A percentile compares a stretch with the other conserved stretches of the same genome.
Evolutionary conservation across 192 early-diverging fungal species (phyloP).

Genomic region (Dispira parvispora): DNA sequence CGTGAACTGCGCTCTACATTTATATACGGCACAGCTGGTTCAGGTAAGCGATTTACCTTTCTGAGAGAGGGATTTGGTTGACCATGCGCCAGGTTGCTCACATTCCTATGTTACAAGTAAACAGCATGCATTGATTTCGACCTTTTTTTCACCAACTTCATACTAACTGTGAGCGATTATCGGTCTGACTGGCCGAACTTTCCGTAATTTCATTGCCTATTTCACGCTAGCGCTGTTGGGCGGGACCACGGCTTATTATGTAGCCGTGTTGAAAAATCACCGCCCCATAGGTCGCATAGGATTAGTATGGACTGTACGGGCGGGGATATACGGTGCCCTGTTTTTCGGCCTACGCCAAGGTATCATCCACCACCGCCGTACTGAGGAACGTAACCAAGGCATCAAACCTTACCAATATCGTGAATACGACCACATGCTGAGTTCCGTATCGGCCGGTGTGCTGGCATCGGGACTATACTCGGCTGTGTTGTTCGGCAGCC

Average conservation of each 20-base stretch:
- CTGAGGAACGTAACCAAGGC: background rate
- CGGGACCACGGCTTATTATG: background rate
- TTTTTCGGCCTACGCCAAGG: slow-evolving; percentile 4
- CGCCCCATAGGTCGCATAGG: background rate
- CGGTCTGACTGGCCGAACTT: background rate
- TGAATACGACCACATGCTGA: slow-evolving; percentile 2
- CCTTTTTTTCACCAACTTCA: background rate
- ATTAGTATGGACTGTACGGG: background rate
- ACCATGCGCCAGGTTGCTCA: background rate
- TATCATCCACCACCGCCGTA: background rate
- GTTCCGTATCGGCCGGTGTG: background rate
- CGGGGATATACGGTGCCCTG: background rate
- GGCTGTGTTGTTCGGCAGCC: background rate
- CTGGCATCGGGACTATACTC: background rate
- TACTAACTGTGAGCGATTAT: background rate
- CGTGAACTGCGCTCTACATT: background rate
- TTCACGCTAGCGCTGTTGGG: background rate
- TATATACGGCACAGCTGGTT: background rate
- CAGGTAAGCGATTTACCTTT: background rate
- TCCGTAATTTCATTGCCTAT: background rate
- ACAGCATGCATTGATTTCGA: background rate
- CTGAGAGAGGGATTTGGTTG: background rate
- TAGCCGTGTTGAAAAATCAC: background rate
- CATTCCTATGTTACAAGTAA: background rate
- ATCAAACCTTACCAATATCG: background rate